phyloP scores from a whole-genome alignment of 352 stramenopile genomes.

The Aphanomyces euteiches region DNA sequence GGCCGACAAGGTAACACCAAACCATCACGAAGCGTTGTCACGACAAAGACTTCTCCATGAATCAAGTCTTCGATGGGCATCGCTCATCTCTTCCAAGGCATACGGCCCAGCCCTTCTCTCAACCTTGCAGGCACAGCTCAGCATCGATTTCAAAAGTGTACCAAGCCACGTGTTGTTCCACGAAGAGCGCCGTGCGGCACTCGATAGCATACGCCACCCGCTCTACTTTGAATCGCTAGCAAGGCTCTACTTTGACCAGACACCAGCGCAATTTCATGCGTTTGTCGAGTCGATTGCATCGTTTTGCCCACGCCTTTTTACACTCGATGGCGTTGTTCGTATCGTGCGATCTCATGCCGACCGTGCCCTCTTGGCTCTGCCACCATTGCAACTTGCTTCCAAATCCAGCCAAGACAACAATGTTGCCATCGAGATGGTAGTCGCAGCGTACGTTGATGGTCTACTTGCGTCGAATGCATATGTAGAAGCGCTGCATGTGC shows the following conservation, averaged over 20 bases:
- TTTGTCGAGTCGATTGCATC: constrained; percentile 60
- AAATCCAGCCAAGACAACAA: neutral
- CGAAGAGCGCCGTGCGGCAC: constrained; percentile 56
- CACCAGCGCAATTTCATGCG: constrained; percentile 46
- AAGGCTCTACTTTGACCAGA: constrained; percentile 72
- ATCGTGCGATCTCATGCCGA: constrained; percentile 57
- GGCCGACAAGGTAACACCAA: too few relatives aligned
- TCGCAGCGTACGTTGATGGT: constrained; percentile 13
- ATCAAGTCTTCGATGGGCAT: constrained; percentile 74
- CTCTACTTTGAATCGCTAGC: constrained; percentile 84
- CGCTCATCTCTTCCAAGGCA: constrained; percentile 47
- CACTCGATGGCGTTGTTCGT: constrained; percentile 44
- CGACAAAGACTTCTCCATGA: constrained; percentile 75
- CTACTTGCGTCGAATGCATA: neutral
- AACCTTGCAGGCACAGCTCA: constrained; percentile 43
- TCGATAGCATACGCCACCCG: constrained; percentile 42
- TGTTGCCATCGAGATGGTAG: neutral
- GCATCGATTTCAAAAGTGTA: constrained; percentile 8
- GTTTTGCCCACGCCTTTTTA: constrained; percentile 65
- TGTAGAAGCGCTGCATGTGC: constrained; percentile 4
- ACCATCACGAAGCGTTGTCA: constrained; percentile 2
- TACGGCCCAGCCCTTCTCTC: constrained; percentile 66
- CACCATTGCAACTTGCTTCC: constrained; percentile 32
- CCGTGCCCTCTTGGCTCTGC: constrained; percentile 60
- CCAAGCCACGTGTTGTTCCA: constrained; percentile 81